phyloP scores from a whole-genome alignment of 2,329 filamentous ascomycete species.

The Diplodia seriata region DNA sequence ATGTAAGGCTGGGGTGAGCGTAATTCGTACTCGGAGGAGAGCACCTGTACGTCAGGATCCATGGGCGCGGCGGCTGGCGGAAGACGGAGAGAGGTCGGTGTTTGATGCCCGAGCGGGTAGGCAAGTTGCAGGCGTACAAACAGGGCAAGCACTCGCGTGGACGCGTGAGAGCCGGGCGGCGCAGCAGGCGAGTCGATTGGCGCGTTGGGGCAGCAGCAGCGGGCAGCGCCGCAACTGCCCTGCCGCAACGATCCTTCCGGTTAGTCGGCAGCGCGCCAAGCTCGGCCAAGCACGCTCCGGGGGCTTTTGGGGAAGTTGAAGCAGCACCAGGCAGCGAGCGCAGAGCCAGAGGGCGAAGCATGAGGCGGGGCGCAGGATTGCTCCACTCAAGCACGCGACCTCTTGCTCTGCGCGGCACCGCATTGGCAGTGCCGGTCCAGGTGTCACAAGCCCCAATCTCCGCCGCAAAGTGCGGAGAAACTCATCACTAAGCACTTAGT shows the following conservation, averaged over 20 bases:
- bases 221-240: background rate
- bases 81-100: background rate
- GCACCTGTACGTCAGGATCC: slow-evolving; percentile 6
- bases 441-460: slow-evolving; percentile 1
- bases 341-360: background rate
- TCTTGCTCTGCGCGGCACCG: background rate
- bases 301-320: background rate
- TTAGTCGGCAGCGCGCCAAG: slow-evolving; percentile 27
- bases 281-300: slow-evolving; percentile 6
- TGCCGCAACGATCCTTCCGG: slow-evolving; percentile 11
- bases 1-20: slow-evolving; percentile 7
- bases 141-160: slow-evolving; percentile 23
- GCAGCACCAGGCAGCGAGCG: background rate
- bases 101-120: slow-evolving; percentile 6
- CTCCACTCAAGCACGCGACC: slow-evolving; percentile 21
- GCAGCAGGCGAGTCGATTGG: background rate
- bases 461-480: slow-evolving; percentile 18
- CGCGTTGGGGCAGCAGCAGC: background rate
- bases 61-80: slow-evolving; percentile 1
- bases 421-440: background rate
- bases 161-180: background rate
- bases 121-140: background rate
- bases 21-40: background rate
- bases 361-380: background rate
- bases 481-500: background rate